A percentile compares a stretch with the other conserved stretches of the same genome.
Conservation (phyloP, 2,329 filamentous ascomycete genomes). For the Penicillium sp. region DNA sequence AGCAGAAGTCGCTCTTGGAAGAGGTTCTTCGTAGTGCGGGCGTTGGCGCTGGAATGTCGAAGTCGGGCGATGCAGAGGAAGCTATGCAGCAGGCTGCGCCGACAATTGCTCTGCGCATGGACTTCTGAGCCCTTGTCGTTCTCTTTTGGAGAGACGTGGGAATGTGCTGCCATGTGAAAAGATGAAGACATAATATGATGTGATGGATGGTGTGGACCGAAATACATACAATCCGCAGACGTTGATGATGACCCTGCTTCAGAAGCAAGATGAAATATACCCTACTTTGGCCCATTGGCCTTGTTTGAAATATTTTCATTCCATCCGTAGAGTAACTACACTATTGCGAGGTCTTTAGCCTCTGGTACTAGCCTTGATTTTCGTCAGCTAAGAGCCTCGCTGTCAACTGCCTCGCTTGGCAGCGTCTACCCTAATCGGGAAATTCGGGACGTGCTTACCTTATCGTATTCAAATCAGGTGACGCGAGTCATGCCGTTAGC, state of each 20-base stretch:
- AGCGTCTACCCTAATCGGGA: background rate
- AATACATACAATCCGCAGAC: constrained; percentile 1
- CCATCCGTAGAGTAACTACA: background rate
- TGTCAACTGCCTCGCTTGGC: background rate
- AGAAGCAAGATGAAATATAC: background rate
- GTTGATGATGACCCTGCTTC: background rate
- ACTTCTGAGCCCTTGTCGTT: constrained; percentile 62
- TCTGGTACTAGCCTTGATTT: too few species aligned
- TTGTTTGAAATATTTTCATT: background rate
- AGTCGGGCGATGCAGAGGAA: constrained; percentile 47
- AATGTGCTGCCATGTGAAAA: background rate
- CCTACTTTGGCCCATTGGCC: background rate
- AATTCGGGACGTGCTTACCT: constrained; percentile 17
- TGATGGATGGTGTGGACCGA: constrained; percentile 10
- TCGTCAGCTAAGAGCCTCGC: background rate
- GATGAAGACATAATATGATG: constrained; percentile 10
- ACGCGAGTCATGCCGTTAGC: constrained; percentile 6
- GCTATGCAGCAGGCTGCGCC: constrained; percentile 62
- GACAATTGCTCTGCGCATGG: constrained; percentile 91
- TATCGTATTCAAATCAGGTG: constrained; percentile 23
- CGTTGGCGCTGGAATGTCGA: constrained; percentile 39
- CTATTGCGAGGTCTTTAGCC: too few species aligned
- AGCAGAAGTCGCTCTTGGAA: constrained; percentile 77
- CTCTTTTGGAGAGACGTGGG: too few species aligned
- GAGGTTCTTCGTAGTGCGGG: constrained; percentile 70